Evolutionary conservation across 2,329 filamentous ascomycete species (phyloP).

Genomic region (Aspergillus flavus): DNA sequence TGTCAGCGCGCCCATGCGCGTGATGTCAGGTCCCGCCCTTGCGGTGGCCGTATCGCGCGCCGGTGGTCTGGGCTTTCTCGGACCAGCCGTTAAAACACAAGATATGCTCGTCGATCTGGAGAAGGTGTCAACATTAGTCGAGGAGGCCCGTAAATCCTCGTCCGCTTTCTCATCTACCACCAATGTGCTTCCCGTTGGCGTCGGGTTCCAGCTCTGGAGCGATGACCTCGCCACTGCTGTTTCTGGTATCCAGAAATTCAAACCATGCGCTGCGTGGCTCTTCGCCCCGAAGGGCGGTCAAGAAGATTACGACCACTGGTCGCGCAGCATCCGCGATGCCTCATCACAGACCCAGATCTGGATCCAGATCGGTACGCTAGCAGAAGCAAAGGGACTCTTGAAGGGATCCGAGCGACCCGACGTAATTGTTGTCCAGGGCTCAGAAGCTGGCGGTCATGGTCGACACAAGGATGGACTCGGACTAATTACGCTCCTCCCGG

Average conservation of each 20-base stretch:
- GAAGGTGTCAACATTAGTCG: slow-evolving; percentile 30
- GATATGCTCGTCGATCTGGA: slow-evolving; percentile 36
- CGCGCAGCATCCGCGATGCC: slow-evolving; percentile 43
- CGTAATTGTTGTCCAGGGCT: slow-evolving; percentile 57
- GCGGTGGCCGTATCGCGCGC: slow-evolving; percentile 63
- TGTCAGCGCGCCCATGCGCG: slow-evolving; percentile 69
- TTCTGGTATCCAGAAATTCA: slow-evolving; percentile 34
- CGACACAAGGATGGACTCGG: slow-evolving; percentile 50
- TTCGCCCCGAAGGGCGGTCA: slow-evolving; percentile 39
- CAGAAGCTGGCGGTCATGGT: slow-evolving; percentile 60
- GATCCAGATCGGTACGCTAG: slow-evolving; percentile 58
- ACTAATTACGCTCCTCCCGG: slow-evolving; percentile 55
- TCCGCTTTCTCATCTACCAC: not conserved
- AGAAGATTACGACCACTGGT: slow-evolving; percentile 50
- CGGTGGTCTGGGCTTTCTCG: slow-evolving; percentile 59
- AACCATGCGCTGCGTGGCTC: slow-evolving; percentile 47
- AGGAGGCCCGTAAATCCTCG: slow-evolving; percentile 8
- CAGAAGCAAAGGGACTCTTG: slow-evolving; percentile 50
- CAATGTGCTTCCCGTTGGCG: slow-evolving; percentile 39
- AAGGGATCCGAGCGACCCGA: slow-evolving; percentile 46
- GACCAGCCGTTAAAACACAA: slow-evolving; percentile 55
- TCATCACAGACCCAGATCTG: slow-evolving; percentile 53
- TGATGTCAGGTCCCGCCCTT: slow-evolving; percentile 61
- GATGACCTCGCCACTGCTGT: slow-evolving; percentile 37
- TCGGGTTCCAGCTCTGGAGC: slow-evolving; percentile 47